These are phyloP conservation scores for Mycena polygramma DNA, from an alignment of 768 basidiomycete species.

Conservation along the genomic window DNA sequence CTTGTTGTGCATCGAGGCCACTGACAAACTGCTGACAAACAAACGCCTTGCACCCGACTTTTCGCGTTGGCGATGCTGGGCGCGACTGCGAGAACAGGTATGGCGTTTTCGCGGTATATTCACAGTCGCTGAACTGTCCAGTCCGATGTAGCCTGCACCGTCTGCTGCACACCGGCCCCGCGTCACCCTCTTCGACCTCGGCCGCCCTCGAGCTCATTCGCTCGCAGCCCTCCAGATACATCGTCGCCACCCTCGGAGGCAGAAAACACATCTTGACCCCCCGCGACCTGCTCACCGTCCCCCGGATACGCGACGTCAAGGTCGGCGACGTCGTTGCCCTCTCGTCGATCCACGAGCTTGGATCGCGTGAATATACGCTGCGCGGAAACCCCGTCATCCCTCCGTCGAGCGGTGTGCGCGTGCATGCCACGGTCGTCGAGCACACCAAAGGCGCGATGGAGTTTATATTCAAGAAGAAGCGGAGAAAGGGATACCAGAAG, in stretches of 20 bases:
- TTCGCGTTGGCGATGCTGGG: constrained; percentile 25
- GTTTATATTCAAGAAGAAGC: constrained; percentile 94
- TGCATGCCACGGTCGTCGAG: constrained; percentile 94
- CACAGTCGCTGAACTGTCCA: background rate
- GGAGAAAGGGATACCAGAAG: constrained; percentile 97
- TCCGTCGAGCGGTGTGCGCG: constrained; percentile 69
- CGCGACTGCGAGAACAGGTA: constrained; percentile 26
- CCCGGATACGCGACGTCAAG: constrained; percentile 85
- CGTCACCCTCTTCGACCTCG: constrained; percentile 56
- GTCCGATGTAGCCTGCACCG: constrained; percentile 39
- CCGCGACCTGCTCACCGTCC: constrained; percentile 93
- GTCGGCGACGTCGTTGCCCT: constrained; percentile 90
- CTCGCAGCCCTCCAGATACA: constrained; percentile 93
- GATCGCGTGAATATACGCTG: constrained; percentile 94
- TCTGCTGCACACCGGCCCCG: constrained; percentile 35
- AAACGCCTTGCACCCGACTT: background rate
- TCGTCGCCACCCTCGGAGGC: constrained; percentile 89
- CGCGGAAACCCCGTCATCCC: constrained; percentile 83
- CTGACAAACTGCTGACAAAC: background rate
- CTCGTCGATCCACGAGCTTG: constrained; percentile 92
- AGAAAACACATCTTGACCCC: constrained; percentile 91
- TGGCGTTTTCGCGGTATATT: background rate
- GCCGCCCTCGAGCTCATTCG: constrained; percentile 85
- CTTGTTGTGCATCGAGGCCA: background rate
- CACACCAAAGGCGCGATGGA: constrained; percentile 97